Evolutionary conservation across 148 eudicot species (phyloP).

Genomic region (Nepenthes gracilis): DNA sequence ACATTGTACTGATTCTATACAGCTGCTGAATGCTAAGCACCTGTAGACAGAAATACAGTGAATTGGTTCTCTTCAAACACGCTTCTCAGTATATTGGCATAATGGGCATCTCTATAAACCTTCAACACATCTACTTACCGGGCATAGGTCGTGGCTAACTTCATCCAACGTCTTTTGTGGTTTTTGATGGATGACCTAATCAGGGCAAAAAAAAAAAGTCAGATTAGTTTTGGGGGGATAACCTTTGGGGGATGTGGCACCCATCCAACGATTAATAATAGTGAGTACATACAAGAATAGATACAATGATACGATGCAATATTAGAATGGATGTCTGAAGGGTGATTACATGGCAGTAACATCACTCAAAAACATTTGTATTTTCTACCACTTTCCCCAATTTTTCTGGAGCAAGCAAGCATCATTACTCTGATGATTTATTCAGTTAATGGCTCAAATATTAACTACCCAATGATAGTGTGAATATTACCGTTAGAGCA

Average conservation of each 20-base stretch:
- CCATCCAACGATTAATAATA: too few species aligned
- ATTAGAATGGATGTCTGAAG: too few species aligned
- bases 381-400: too few species aligned
- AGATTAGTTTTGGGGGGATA: neutral
- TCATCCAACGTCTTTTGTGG: conserved; percentile 82
- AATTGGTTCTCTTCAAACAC: neutral
- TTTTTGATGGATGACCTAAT: conserved; percentile 84
- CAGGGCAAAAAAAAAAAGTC: conserved; percentile 8
- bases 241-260: too few species aligned
- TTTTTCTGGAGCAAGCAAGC: too few species aligned
- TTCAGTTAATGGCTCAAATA: too few species aligned
- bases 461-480: neutral
- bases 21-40: conserved; percentile 87
- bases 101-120: conserved; percentile 5
- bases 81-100: neutral
- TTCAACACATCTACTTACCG: conserved; percentile 37
- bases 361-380: too few species aligned
- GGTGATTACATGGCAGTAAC: too few species aligned
- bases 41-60: conserved; percentile 23
- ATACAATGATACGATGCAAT: too few species aligned
- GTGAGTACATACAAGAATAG: too few species aligned
- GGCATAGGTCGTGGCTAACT: conserved; percentile 87
- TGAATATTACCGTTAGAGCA: neutral
- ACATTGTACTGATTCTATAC: conserved; percentile 91
- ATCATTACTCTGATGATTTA: too few species aligned